Percentiles rank a stretch among this genome's conserved stretches.
Conservation (phyloP, 1,284 basidiomycete genomes). For the Ustilago nuda region DNA sequence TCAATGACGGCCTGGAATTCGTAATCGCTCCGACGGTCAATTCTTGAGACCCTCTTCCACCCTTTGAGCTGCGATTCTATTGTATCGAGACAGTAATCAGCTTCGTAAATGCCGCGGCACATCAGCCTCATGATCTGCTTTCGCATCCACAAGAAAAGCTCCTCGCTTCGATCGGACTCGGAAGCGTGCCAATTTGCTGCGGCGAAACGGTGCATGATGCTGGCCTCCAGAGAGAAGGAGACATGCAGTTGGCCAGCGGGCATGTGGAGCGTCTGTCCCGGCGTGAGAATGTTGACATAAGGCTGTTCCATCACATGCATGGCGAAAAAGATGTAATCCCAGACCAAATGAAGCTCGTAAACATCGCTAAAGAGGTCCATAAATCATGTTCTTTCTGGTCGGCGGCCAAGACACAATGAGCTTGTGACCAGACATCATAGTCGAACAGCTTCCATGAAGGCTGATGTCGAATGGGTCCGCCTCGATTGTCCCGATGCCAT, state of each 20-base stretch:
- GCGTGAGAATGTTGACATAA: neutral
- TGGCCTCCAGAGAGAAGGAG: slow-evolving; percentile 2
- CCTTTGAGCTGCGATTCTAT: neutral
- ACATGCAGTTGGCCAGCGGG: slow-evolving; percentile 3
- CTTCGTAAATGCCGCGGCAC: neutral
- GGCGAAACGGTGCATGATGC: slow-evolving; percentile 1
- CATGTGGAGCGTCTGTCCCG: neutral
- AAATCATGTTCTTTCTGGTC: neutral
- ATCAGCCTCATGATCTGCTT: neutral
- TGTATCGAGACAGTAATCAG: neutral
- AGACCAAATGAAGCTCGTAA: neutral
- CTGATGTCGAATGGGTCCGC: neutral
- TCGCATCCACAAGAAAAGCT: neutral
- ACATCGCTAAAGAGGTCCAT: neutral
- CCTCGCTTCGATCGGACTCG: neutral
- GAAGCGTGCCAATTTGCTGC: neutral
- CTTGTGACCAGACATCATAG: neutral
- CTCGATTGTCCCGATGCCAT: neutral
- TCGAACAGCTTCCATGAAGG: neutral
- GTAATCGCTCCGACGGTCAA: neutral
- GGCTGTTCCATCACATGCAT: neutral
- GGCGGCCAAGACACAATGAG: neutral
- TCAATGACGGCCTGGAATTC: neutral
- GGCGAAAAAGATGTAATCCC: neutral
- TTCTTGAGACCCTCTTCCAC: neutral